Base-by-base conservation (phyloP, 768 basidiomycete species). In the Punctularia strigosozonata region DNA sequence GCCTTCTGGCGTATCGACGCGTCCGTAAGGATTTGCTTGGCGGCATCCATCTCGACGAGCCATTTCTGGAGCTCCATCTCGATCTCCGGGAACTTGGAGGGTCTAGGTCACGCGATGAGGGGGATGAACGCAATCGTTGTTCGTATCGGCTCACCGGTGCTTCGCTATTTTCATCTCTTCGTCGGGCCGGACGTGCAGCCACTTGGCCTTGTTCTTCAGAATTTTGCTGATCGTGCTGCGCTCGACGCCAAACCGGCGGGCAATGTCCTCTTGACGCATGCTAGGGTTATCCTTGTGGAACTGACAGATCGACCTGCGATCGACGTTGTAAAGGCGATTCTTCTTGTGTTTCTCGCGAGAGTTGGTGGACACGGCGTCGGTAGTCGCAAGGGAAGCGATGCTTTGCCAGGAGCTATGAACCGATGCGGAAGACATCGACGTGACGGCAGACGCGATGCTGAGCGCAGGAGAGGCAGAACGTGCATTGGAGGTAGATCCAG, bases 161-260 rank as follows among this genome's bases (percentile, higher is more conserved):
- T 82, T 82, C n/a, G 77, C 68, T 42, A 75, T 65, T 37, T 69
- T 67, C 43, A 73, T 63, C 42, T 65, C 68, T 42, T 72, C 71
- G 50, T 76, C 70, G 40, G 70, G 69, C 12, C 70, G 66, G 28
- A 82, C 67, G 46, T 70, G 76, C 52, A 90, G 62, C 88, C 87
- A 92, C 46, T 76, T 74, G n/a, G 69, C 66, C 58, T 83, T 87
- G 51, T 81, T 63, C 58, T 90, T 90, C 47, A 91, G 68, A 45
- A 89, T 90, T 62, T 92, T 91, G 60, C 82, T 85, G 57, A 92
- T 80, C n/a, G 89, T 92, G 61, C 86, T 90, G 38, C 89, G 77
- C 52, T 92, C 89, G 43, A 90, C 81, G 36, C 74, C 73, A 54
- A 80, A 91, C 23, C 63, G 60, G 8, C 64, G 63, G 4, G 81